These are phyloP conservation scores for Fusarium buxicola DNA, from an alignment of 2,329 filamentous ascomycete species.

Conservation along the genomic window DNA sequence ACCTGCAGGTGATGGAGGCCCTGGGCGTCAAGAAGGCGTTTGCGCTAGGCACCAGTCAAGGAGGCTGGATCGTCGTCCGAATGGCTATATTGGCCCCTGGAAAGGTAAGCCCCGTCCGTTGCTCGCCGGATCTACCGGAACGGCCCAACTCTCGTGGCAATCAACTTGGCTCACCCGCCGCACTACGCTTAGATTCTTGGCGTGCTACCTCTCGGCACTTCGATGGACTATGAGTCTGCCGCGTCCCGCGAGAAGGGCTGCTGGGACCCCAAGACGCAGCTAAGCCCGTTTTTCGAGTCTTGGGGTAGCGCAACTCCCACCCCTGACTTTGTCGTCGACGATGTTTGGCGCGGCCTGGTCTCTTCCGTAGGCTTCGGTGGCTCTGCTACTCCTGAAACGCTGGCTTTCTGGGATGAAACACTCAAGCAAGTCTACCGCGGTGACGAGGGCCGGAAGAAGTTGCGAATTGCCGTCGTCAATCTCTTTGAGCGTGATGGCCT, in stretches of 20 bases:
- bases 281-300: constrained; percentile 56
- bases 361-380: constrained; percentile 59
- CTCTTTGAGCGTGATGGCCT: constrained; percentile 62
- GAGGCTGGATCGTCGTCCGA: constrained; percentile 62
- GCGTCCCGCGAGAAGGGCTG: constrained; percentile 59
- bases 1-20: constrained; percentile 65
- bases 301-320: constrained; percentile 56
- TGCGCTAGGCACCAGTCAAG: constrained; percentile 63
- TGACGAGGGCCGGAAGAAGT: constrained; percentile 62
- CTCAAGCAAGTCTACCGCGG: constrained; percentile 60
- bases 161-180: constrained; percentile 14
- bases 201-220: constrained; percentile 61
- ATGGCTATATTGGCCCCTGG: constrained; percentile 64
- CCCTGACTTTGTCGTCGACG: constrained; percentile 60
- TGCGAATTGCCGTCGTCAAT: constrained; percentile 58
- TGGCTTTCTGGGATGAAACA: constrained; percentile 59
- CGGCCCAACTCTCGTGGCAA: neutral
- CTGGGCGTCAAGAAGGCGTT: constrained; percentile 61
- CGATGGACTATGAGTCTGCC: constrained; percentile 64
- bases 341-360: constrained; percentile 60
- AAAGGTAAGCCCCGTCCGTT: constrained; percentile 50
- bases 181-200: constrained; percentile 56
- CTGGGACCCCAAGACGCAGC: constrained; percentile 60
- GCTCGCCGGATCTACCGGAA: neutral
- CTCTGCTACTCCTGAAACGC: constrained; percentile 51